Evolutionary conservation across 345 rosid genomes (phyloP).

Genomic region (Lepidium didymum): DNA sequence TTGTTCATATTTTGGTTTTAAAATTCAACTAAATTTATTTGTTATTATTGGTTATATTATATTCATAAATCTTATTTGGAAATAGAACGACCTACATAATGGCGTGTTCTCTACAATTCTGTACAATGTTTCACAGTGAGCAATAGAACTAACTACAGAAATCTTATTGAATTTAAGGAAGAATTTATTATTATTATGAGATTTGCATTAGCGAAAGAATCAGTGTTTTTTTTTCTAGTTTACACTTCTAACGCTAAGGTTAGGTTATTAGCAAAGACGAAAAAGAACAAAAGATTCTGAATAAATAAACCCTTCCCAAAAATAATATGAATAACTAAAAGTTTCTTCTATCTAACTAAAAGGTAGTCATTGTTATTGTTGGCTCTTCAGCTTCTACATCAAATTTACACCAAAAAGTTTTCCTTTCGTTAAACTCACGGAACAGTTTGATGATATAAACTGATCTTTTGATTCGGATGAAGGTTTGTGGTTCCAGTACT

Average conservation of each 20-base stretch:
- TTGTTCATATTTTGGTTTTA: no score
- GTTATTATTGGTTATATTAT: no score
- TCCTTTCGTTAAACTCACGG: constrained; percentile 19
- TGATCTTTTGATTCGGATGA: constrained; percentile 22
- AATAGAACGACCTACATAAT: no score
- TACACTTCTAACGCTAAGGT: constrained; percentile 27
- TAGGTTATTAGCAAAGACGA: neutral
- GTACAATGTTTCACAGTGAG: no score
- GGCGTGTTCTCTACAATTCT: no score
- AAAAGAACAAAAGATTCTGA: neutral
- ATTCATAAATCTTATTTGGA: no score
- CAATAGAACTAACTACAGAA: neutral
- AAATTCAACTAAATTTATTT: no score
- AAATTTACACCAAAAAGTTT: constrained; percentile 36
- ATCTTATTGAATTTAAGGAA: neutral
- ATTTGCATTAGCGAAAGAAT: constrained; percentile 12
- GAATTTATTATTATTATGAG: constrained; percentile 1
- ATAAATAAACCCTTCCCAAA: neutral
- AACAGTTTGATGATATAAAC: constrained; percentile 22
- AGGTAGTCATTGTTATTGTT: constrained; percentile 2
- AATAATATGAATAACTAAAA: neutral
- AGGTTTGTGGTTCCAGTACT: constrained; percentile 67
- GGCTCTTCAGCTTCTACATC: constrained; percentile 16
- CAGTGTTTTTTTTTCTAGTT: constrained; percentile 1
- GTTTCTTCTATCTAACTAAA: constrained; percentile 18